Evolutionary conservation across 176 grass and related monocot genomes (phyloP), one percentile per base, ranked within the genome.

Genomic region (Aegilops speltoides): DNA sequence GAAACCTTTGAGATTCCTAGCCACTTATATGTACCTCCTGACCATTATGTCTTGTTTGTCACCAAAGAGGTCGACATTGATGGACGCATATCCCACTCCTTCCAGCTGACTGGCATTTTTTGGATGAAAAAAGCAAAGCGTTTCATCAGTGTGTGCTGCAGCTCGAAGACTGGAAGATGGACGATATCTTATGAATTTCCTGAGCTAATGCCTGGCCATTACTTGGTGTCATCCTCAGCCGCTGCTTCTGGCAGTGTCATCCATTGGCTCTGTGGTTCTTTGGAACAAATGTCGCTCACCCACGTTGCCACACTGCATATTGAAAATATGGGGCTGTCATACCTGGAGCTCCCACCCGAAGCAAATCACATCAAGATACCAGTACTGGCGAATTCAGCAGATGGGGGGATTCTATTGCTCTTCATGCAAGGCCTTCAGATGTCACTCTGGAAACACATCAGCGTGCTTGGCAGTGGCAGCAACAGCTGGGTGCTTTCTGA

Each of bases 361-460:
- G 73, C 26, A 25, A 83, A 48, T 36, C 7, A 14, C 63, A 62
- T 14, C 26, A 63, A 48, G 48, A 36, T 19, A 7, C 73, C 48
- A 2, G 67, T 78, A 24, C 46, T 78, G 15, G 71, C 12, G 14
- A 78, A 32, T 59, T 88, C 86, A 46, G 80, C 17, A 12, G 71
- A 82, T 0, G 45, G 86, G 29, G 36, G 25, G 0, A 34, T 88
- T 83, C 14, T 88, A 9, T 60, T 88, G 86, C 34, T 88, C 12
- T 54, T 83, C 4, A 31, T 70, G 63, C 76, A 83, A 28, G 86
- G 73, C 52, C 86, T 83, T 78, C 64, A 63, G 64, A 83, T 88
- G 86, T 78, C 81, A 32, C 23, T 83, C 52, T 88, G 80, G 80
- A 78, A 78, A 37, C 86, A 88, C 76, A 71, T 13, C 38, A 59